These are phyloP conservation scores for Phytophthora citricola DNA, from an alignment of 352 stramenopile species.

Conservation along the genomic window DNA sequence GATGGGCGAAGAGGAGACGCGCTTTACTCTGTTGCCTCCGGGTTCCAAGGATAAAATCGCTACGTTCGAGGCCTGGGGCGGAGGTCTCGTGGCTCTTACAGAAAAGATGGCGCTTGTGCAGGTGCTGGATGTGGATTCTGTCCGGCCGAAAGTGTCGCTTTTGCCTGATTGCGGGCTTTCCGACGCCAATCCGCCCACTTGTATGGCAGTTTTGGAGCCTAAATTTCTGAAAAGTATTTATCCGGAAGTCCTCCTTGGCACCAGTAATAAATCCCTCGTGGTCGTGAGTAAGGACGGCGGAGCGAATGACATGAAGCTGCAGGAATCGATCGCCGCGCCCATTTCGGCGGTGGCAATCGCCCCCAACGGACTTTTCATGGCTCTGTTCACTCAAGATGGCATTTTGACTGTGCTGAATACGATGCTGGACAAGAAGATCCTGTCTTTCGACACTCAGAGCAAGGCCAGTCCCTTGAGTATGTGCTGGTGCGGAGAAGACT, in stretches of 20 bases:
- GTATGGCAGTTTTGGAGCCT: slow-evolving; percentile 93
- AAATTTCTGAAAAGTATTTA: slow-evolving; percentile 91
- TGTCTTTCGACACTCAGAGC: slow-evolving; percentile 90
- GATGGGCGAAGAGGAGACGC: slow-evolving; percentile 75
- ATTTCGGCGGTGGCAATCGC: slow-evolving; percentile 94
- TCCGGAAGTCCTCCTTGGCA: slow-evolving; percentile 94
- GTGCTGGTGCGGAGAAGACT: slow-evolving; percentile 92
- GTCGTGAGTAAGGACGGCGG: slow-evolving; percentile 76
- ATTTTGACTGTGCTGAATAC: slow-evolving; percentile 96
- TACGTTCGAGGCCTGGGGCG: slow-evolving; percentile 79
- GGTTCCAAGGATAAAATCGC: slow-evolving; percentile 79
- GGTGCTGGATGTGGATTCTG: slow-evolving; percentile 80
- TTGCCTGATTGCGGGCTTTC: slow-evolving; percentile 78
- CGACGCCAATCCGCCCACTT: slow-evolving; percentile 78
- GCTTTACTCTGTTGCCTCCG: slow-evolving; percentile 70
- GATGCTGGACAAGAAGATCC: slow-evolving; percentile 95
- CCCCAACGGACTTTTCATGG: slow-evolving; percentile 95
- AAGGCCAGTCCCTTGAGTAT: slow-evolving; percentile 78
- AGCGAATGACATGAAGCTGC: slow-evolving; percentile 85
- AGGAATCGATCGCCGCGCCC: slow-evolving; percentile 80
- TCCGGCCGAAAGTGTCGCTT: slow-evolving; percentile 78
- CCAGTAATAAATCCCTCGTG: slow-evolving; percentile 91
- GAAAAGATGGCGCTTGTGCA: slow-evolving; percentile 87
- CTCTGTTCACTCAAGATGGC: slow-evolving; percentile 94
- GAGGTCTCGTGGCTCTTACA: slow-evolving; percentile 78